Evolutionary conservation across 768 basidiomycete genomes (phyloP), one percentile per base, ranked within the genome.

Genomic region (Peribolospora kevripleyi): DNA sequence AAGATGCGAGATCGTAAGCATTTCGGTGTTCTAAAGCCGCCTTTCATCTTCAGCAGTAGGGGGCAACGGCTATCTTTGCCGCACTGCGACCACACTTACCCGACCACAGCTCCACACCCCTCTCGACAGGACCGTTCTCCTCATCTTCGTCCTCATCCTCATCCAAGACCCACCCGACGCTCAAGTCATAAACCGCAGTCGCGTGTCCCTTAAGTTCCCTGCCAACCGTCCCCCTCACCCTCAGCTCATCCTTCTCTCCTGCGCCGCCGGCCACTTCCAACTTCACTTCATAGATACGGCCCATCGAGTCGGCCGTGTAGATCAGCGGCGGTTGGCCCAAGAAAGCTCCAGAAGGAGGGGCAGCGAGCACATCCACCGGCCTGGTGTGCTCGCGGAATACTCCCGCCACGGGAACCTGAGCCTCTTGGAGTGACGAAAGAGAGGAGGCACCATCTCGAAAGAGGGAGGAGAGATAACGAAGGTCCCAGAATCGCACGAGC

Each of bases 231-330:
- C 25, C 25, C 25, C 25, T 25, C 25, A 25, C 25, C 25, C 25
- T 25, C 25, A 25, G 25, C 25, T 25, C 25, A 25, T 25, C 25
- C 25, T 25, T 25, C 25, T 25, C 25, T 25, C 25, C 25, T 25
- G 25, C 25, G 25, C 25, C 67, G 67, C 78, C 80, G 79, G 63
- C 68, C 2, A 72, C 72, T 59, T 75, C 74, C 53, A 64, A 67
- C 49, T 68, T 67, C 51, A 91, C 63, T 37, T 74, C 68, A 90
- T 90, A 98, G 39, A 95, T 78, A 7, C 82, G 65, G 2, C 91
- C 93, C 80, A 97, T 83, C 3, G 84, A 90, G 66, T 97, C 91
- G 6, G 76, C 85, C 0, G 86, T 85, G 65, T 80, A 84, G 4
- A 97, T 67, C 38, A 73, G 68, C 0, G 55, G 58, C 43, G 50